Base-by-base conservation (phyloP, 257 asterid genomes). In the Jaltomata sinuosa region DNA sequence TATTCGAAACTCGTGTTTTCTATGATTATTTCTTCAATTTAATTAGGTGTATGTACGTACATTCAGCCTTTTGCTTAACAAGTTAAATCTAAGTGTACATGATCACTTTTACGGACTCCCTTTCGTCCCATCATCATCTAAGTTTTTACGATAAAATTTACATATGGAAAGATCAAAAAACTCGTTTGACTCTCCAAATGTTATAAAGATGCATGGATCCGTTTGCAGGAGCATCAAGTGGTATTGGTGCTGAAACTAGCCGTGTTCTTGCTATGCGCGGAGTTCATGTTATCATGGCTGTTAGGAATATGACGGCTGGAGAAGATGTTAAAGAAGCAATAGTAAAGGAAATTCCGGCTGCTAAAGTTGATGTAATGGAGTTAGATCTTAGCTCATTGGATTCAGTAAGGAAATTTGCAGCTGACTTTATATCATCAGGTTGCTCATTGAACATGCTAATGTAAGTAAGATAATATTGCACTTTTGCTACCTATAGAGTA, bases 251-350 rank as follows among this genome's bases (percentile, higher is more conserved):
- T n/a, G 99, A 96, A 87, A 94, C 98, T 5, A 86, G 98, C 3
- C 97, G 98, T 49, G 97, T 92, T 86, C 98, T 94, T 67, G 97
- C 98, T 1, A 71, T 92, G 86, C 94, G 94, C 1, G 99, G 99
- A 3, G 94, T 89, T 22, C 86, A 87, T 84, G 99, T 94, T 2
- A 89, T 93, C 53, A 92, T 96, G 98, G 98, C 90, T 3, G 92
- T 92, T 9, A 87, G 98, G 83, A 92, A 94, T 64, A 69, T 89
- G 87, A 81, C 84, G 79, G 89, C 94, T 1, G 98, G 97, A 12
- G 76, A 90, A 18, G 47, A 92, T 86, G 93, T 89, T 61, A 91
- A 85, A 85, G 93, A 92, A 76, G 81, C 89, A 45, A 89, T 93
- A 78, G 79, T 89, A 22, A 87, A 92, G 82, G 91, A 90, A 84